phyloP scores from a whole-genome alignment of 108 stramenopile genomes.

The Bacterosira constricta region DNA sequence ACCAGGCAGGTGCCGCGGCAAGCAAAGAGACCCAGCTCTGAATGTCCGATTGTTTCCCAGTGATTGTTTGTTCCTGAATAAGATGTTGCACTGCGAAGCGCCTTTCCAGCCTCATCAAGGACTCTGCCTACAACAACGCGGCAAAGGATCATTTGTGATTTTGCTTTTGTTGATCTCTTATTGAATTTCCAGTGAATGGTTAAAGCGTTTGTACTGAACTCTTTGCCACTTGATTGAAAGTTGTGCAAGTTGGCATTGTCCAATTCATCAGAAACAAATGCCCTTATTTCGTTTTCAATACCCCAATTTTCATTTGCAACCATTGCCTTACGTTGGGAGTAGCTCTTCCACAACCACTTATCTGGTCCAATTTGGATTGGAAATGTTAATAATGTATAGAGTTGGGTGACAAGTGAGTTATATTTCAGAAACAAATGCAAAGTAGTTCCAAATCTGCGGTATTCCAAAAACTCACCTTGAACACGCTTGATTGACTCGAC shows the following conservation, averaged over 20 bases:
- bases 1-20: conserved; percentile 24
- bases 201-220: conserved; percentile 13
- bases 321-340: conserved; percentile 15
- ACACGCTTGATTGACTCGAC: conserved; percentile 30
- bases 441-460: too few species aligned
- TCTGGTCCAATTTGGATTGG: too few species aligned
- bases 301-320: conserved; percentile 49
- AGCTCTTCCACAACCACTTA: conserved; percentile 22
- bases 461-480: too few species aligned
- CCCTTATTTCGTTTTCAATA: conserved; percentile 8
- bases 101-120: not conserved
- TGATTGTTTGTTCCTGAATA: not conserved
- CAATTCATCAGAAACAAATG: not conserved
- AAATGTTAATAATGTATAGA: too few species aligned
- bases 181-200: conserved; percentile 6
- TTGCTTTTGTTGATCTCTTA: not conserved
- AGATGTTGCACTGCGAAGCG: not conserved
- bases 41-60: not conserved
- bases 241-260: not conserved
- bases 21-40: conserved; percentile 6
- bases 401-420: too few species aligned
- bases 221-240: conserved; percentile 7
- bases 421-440: too few species aligned
- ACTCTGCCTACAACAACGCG: conserved; percentile 37
- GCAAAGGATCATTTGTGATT: conserved; percentile 24